A percentile compares a stretch with the other conserved stretches of the same genome.
Evolutionary conservation across 352 stramenopile species (phyloP).

Genomic region (Phytophthora sojae): DNA sequence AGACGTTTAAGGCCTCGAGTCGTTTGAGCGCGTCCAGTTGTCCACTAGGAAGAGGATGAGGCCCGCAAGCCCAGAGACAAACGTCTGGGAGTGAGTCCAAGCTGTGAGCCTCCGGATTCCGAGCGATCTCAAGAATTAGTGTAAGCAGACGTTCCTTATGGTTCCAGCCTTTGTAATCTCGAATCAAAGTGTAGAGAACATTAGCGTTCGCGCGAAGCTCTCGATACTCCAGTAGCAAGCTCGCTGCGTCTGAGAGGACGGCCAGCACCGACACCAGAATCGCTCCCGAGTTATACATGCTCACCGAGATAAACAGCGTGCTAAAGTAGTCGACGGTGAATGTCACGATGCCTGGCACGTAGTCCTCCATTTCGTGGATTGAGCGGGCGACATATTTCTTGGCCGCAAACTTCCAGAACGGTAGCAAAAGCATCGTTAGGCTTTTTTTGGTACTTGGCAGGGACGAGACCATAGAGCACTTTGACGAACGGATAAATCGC

Average conservation of each 20-base stretch:
- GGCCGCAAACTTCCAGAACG: neutral
- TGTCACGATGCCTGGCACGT: slow-evolving; percentile 7
- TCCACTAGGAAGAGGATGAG: neutral
- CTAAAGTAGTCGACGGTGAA: slow-evolving; percentile 24
- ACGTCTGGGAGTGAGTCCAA: neutral
- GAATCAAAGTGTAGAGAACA: neutral
- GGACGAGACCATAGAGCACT: neutral
- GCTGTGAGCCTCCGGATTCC: neutral
- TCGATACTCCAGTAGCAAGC: slow-evolving; percentile 6
- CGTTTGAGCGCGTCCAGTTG: neutral
- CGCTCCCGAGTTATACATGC: slow-evolving; percentile 19
- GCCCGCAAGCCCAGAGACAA: neutral
- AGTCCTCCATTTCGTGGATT: neutral
- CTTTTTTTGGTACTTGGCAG: neutral
- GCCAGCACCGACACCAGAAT: slow-evolving; percentile 6
- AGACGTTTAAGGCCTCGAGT: neutral
- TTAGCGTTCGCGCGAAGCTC: slow-evolving; percentile 12
- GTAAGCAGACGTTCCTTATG: neutral
- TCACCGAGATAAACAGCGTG: slow-evolving; percentile 24
- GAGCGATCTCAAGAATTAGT: neutral
- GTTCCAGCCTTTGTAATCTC: neutral
- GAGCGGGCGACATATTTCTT: neutral
- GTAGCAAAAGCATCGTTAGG: neutral
- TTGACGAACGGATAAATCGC: neutral
- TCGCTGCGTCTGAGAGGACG: neutral